These are phyloP conservation scores for Colletotrichum falcatum DNA, from an alignment of 2,329 filamentous ascomycete genomes.

Conservation along the genomic window DNA sequence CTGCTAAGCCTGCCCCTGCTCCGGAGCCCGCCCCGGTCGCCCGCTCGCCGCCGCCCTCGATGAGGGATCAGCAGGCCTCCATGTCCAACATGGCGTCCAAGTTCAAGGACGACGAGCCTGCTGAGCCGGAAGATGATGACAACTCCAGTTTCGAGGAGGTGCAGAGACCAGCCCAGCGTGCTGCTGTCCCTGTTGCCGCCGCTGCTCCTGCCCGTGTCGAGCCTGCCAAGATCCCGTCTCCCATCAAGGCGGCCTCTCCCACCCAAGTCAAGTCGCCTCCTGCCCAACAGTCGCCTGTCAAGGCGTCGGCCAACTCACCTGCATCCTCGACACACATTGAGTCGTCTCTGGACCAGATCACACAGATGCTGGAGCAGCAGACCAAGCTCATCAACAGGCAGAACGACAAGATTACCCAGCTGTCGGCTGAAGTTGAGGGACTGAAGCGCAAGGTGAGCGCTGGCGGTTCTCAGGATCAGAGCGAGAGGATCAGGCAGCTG, in stretches of 20 bases:
- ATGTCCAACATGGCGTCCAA: conserved; percentile 88
- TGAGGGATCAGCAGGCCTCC: conserved; percentile 88
- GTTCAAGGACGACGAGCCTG: conserved; percentile 79
- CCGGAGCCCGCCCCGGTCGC: conserved; percentile 57
- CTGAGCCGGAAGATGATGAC: conserved; percentile 71
- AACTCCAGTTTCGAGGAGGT: conserved; percentile 90
- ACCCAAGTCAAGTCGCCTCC: conserved; percentile 43
- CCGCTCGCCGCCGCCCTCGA: conserved; percentile 69
- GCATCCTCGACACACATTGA: conserved; percentile 60
- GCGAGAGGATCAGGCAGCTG: conserved; percentile 74
- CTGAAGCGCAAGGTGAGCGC: conserved; percentile 81
- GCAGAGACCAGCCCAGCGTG: conserved; percentile 77
- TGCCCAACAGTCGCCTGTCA: conserved; percentile 35
- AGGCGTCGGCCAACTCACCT: conserved; percentile 44
- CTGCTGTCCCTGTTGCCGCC: conserved; percentile 49
- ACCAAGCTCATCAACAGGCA: conserved; percentile 82
- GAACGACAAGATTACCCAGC: conserved; percentile 76
- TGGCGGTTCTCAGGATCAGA: conserved; percentile 68
- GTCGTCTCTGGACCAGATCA: conserved; percentile 80
- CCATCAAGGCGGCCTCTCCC: conserved; percentile 55
- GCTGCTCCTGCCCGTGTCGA: conserved; percentile 52
- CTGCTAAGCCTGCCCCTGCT: conserved; percentile 62
- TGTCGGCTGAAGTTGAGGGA: conserved; percentile 80
- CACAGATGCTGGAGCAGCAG: conserved; percentile 80
- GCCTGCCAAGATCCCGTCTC: conserved; percentile 58